Percentiles rank a stretch among this genome's conserved stretches.
These are phyloP conservation scores for Lactifluus echinatus DNA, from an alignment of 768 basidiomycete genomes.

Conservation along the genomic window DNA sequence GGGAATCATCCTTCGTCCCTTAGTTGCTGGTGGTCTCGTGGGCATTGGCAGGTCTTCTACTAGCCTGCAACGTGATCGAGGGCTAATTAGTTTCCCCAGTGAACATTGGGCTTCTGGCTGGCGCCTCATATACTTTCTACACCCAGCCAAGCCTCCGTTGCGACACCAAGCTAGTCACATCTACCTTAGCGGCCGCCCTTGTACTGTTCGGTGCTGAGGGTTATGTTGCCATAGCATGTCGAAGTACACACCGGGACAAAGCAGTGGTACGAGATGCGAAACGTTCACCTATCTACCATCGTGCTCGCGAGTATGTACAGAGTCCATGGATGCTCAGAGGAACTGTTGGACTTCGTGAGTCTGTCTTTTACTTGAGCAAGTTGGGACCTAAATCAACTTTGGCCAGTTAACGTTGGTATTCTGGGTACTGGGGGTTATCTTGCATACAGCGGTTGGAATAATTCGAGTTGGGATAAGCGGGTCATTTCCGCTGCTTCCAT, in stretches of 20 bases:
- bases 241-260: conserved; percentile 48
- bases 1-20: conserved; percentile 51
- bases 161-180: conserved; percentile 44
- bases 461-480: conserved; percentile 54
- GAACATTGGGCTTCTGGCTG: conserved; percentile 61
- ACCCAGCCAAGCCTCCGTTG: conserved; percentile 49
- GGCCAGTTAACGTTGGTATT: conserved; percentile 52
- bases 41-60: conserved; percentile 46
- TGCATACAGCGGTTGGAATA: conserved; percentile 56
- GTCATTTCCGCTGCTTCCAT: conserved; percentile 47
- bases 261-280: conserved; percentile 50
- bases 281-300: conserved; percentile 43
- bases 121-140: conserved; percentile 57
- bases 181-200: conserved; percentile 46
- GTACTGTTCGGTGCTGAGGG: conserved; percentile 56
- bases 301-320: conserved; percentile 46
- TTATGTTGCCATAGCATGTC: conserved; percentile 50
- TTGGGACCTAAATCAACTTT: background rate
- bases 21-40: conserved; percentile 62
- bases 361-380: background rate
- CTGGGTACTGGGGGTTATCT: conserved; percentile 56
- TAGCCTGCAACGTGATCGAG: background rate
- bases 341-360: conserved; percentile 50
- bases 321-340: conserved; percentile 60
- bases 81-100: conserved; percentile 32